Evolutionary conservation across 2,329 filamentous ascomycete genomes (phyloP), one percentile per base, ranked within the genome.

Genomic region (Zasmidium cellare): DNA sequence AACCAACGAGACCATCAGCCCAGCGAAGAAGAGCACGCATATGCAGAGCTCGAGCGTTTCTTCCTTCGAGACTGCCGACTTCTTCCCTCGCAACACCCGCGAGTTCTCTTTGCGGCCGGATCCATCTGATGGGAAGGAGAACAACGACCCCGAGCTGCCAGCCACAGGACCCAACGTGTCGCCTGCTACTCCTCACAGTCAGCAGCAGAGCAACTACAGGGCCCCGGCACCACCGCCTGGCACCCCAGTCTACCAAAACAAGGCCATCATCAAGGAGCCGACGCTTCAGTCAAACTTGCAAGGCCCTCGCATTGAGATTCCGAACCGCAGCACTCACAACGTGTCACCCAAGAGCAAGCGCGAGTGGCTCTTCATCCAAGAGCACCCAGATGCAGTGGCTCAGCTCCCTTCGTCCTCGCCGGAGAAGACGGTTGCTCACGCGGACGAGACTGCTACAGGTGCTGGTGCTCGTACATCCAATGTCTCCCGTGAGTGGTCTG

Each of bases 61-160:
- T 9, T 75, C 73, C 60, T 71, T 73, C 56, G 65, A 66, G 28
- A 75, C 73, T 11, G 69, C 69, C 19, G 72, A 75, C 60, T 75
- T 75, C 68, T 75, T 75, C 57, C 73, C 73, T 9, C 64, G 64
- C 60, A 72, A 75, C 56, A 70, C 73, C 23, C 63, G 65, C 28
- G 72, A 75, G 18, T 72, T 74, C 53, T 75, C 66, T 11, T 48
- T 59, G 6, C 48, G 51, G 2, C 23, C 31, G 5, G 56, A 65
- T 14, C 48, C 52, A 2, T 61, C 59, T 1, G 63, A 62, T 9
- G 59, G 64, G 35, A 67, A 68, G 44, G 65, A 66, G 53, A 67
- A 64, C 45, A 20, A 52, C 9, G 35, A 52, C n/a, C 61, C 59
- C 16, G 55, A 46, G 14, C 51, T 53, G 46, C 25, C 50, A 22